Evolutionary conservation across 805 yeast species (phyloP), one percentile per base, ranked within the genome.

Genomic region (Starmerella geochares): DNA sequence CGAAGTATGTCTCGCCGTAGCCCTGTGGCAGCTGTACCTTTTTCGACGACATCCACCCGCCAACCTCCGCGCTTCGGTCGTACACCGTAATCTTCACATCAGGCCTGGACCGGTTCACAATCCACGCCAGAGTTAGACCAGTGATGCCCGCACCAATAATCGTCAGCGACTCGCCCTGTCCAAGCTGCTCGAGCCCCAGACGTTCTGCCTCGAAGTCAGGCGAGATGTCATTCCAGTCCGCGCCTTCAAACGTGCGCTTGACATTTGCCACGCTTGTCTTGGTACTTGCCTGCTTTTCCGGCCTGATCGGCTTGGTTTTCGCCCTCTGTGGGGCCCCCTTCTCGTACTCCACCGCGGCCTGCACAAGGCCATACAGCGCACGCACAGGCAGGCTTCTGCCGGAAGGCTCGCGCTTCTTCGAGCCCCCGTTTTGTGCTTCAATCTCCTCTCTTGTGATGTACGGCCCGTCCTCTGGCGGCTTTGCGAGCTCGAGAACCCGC

Each of bases 121-220:
- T 52, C 59, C 64, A 64, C 2, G 71, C 66, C 9, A 67, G 50
- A 2, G 86, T 70, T 3, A 92, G 69, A 0, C 96, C 96, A 0
- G 95, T 83, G 2, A 90, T 76, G 0, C 98, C 98, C 0, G 84
- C 81, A 0, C 98, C 98, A 1, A 87, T 61, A 0, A 88, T 83
- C 0, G 83, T 87, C 2, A 87, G 79, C 19, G 65, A 64, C 1
- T 58, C 61, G 27, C 60, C 60, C 9, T 46, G 77, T 11, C 52
- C 38, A 28, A 65, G 42, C 19, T 62, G 54, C 45, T 58, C 58
- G 13, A 65, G 50, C 6, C 65, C 60, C 11, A 63, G 56, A 10
- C 58, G 40, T n/a, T 47, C 49, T 7, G 57, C 50, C 47, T 65
- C 68, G 14, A 44, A 19, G 25, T 61, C 63, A 1, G 64, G 62